Percentiles rank a stretch among this genome's conserved stretches.
These are phyloP conservation scores for Firmiana major DNA, from an alignment of 345 rosid genomes.

Conservation along the genomic window DNA sequence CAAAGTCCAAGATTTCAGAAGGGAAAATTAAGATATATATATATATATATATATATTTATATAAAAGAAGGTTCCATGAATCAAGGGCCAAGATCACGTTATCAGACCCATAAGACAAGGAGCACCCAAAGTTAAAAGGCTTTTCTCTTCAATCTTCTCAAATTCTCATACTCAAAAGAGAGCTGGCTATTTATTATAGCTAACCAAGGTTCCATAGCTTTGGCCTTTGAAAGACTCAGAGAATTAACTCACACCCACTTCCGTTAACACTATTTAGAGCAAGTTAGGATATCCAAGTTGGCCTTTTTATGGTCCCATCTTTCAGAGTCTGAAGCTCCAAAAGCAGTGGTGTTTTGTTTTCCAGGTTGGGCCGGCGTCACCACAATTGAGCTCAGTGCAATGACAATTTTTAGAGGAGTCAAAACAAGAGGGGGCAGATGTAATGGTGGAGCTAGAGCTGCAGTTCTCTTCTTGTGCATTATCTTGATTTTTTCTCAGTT, in stretches of 20 bases:
- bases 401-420: conserved; percentile 27
- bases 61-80: conserved; percentile 78
- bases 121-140: background rate
- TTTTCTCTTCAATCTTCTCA: conserved; percentile 7
- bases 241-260: background rate
- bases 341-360: background rate
- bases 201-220: conserved; percentile 19
- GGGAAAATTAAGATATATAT: conserved; percentile 37
- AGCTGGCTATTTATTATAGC: background rate
- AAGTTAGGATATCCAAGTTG: conserved; percentile 2
- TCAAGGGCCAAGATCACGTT: conserved; percentile 85
- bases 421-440: conserved; percentile 14
- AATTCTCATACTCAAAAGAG: background rate
- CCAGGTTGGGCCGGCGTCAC: background rate
- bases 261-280: background rate
- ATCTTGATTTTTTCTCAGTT: conserved; percentile 40
- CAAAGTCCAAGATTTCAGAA: conserved; percentile 33
- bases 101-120: conserved; percentile 45
- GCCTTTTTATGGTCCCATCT: conserved; percentile 1
- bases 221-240: background rate
- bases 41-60: background rate
- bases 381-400: conserved; percentile 19
- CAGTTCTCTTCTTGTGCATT: conserved; percentile 42
- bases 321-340: background rate
- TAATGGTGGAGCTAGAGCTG: conserved; percentile 18